A percentile compares a stretch with the other conserved stretches of the same genome.
Evolutionary conservation across 2,329 filamentous ascomycete genomes (phyloP).

Genomic region (Raffaelea ambrosiae): DNA sequence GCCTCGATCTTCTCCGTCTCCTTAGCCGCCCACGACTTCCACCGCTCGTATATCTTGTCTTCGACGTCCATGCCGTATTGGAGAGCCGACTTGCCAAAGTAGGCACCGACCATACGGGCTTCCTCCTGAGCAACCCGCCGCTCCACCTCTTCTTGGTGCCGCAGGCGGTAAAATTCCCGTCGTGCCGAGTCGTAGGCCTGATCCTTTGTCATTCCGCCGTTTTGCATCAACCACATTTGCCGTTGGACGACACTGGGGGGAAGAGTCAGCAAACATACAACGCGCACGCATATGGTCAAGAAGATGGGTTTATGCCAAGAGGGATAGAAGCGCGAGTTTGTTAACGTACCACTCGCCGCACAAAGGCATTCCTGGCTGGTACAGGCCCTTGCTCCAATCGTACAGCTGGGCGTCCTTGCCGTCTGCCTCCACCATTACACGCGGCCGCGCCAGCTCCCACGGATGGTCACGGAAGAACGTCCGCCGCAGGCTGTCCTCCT

Average conservation of each 20-base stretch:
- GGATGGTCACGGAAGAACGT: conserved; percentile 91
- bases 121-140: conserved; percentile 80
- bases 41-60: conserved; percentile 68
- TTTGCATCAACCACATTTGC: conserved; percentile 76
- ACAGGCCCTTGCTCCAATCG: conserved; percentile 70
- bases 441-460: conserved; percentile 89
- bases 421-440: conserved; percentile 75
- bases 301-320: background rate
- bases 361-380: conserved; percentile 66
- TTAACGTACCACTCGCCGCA: conserved; percentile 70
- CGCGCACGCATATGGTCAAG: no score
- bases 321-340: background rate
- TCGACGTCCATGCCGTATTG: conserved; percentile 79
- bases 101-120: conserved; percentile 73
- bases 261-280: conserved; percentile 4
- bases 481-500: conserved; percentile 72
- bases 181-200: conserved; percentile 80
- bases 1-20: conserved; percentile 34
- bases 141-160: conserved; percentile 76
- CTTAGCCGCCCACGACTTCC: conserved; percentile 69
- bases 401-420: conserved; percentile 69
- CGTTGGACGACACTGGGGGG: conserved; percentile 91
- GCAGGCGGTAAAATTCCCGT: conserved; percentile 80
- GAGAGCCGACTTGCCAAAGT: conserved; percentile 70
- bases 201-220: conserved; percentile 48